Percentiles rank a stretch among this genome's conserved stretches.
Conservation (phyloP, 441 rosid genomes). For the Flueggea neowawraea region DNA sequence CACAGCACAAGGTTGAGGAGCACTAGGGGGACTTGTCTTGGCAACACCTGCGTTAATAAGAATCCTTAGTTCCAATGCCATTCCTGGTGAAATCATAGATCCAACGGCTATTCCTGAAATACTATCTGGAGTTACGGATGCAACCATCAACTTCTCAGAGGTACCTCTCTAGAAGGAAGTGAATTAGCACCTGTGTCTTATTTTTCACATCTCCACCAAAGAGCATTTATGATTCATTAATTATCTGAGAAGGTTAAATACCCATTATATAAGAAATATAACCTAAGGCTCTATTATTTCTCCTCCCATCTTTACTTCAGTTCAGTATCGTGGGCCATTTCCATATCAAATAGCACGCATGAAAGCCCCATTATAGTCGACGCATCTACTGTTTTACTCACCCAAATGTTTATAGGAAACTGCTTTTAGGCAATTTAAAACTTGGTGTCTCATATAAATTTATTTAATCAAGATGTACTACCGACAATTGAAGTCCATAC, state of each 20-base stretch:
- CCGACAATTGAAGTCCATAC: slow-evolving; percentile 20
- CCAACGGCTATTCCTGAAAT: slow-evolving; percentile 28
- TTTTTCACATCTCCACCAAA: slow-evolving; percentile 18
- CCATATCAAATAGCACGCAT: too few relatives aligned
- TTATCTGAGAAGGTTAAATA: neutral
- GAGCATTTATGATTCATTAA: neutral
- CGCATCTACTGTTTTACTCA: too few relatives aligned
- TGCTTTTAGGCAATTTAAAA: too few relatives aligned
- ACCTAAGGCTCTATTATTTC: too few relatives aligned
- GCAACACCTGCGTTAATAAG: slow-evolving; percentile 30
- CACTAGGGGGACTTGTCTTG: slow-evolving; percentile 31
- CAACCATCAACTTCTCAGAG: slow-evolving; percentile 21
- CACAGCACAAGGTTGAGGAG: slow-evolving; percentile 51
- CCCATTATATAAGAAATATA: too few relatives aligned
- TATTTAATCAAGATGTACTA: neutral
- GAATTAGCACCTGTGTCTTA: slow-evolving; percentile 27
- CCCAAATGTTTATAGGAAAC: too few relatives aligned
- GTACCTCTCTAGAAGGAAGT: slow-evolving; percentile 26
- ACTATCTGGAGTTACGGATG: slow-evolving; percentile 2
- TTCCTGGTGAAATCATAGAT: slow-evolving; percentile 28
- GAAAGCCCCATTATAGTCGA: too few relatives aligned
- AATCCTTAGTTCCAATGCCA: slow-evolving; percentile 36
- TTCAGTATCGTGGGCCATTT: too few relatives aligned
- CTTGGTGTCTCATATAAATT: neutral
- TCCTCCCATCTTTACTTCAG: too few relatives aligned